A percentile compares a stretch with the other conserved stretches of the same genome.
Evolutionary conservation across 768 basidiomycete species (phyloP).

Genomic region (Pholiota molesta): DNA sequence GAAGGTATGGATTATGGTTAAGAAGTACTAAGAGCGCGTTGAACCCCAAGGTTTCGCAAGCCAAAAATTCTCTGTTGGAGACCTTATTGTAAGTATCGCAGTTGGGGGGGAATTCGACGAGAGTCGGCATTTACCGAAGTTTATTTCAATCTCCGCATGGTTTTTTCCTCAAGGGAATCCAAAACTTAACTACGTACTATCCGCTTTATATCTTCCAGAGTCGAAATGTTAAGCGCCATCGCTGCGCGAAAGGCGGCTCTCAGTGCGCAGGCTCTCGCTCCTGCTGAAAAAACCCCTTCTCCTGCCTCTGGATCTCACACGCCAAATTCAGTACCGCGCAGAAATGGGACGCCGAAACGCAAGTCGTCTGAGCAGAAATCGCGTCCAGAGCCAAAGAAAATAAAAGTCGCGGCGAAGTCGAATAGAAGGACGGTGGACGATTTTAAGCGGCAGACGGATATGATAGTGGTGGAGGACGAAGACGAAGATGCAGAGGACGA

Average conservation of each 20-base stretch:
- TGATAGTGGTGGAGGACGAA: conserved; percentile 42
- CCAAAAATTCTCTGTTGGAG: no score
- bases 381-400: conserved; percentile 20
- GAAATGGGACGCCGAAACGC: conserved; percentile 42
- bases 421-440: conserved; percentile 25
- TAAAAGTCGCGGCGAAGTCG: conserved; percentile 31
- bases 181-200: no score
- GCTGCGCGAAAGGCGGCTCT: conserved; percentile 70
- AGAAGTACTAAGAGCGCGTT: no score
- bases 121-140: no score
- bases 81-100: no score
- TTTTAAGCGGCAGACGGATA: conserved; percentile 39
- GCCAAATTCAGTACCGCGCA: conserved; percentile 5
- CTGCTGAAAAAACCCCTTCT: background rate
- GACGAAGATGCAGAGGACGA: conserved; percentile 34
- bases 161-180: background rate
- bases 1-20: no score
- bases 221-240: conserved; percentile 67
- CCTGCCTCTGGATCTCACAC: conserved; percentile 3
- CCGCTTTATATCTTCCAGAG: no score
- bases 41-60: no score
- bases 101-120: no score
- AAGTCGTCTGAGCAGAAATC: conserved; percentile 36
- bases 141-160: background rate
- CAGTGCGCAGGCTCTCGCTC: conserved; percentile 27